Evolutionary conservation across 2,329 filamentous ascomycete species (phyloP).

Genomic region (Didymella sp.): DNA sequence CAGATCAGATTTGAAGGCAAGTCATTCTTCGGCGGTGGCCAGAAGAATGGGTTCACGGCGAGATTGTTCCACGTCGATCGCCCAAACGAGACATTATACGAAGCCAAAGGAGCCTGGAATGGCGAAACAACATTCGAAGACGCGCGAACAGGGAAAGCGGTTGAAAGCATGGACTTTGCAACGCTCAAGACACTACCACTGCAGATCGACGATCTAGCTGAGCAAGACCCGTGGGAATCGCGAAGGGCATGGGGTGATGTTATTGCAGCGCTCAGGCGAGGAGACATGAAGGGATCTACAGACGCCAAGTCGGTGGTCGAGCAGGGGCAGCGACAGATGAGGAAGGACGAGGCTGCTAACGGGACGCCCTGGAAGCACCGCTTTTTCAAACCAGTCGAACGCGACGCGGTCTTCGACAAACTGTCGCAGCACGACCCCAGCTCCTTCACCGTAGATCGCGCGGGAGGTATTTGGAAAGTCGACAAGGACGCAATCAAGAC

Average conservation of each 20-base stretch:
- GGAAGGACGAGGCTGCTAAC: constrained; percentile 47
- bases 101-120: constrained; percentile 53
- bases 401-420: constrained; percentile 37
- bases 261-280: constrained; percentile 47
- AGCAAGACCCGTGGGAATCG: constrained; percentile 57
- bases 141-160: constrained; percentile 36
- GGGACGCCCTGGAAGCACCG: constrained; percentile 50
- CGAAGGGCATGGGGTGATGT: constrained; percentile 54
- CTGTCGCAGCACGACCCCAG: constrained; percentile 29
- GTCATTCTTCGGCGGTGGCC: constrained; percentile 49
- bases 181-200: constrained; percentile 30
- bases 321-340: constrained; percentile 52
- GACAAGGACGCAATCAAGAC: constrained; percentile 32
- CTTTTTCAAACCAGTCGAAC: constrained; percentile 50
- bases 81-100: constrained; percentile 46
- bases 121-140: constrained; percentile 50
- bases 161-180: constrained; percentile 49
- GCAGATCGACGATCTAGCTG: constrained; percentile 37
- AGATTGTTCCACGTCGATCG: constrained; percentile 46
- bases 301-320: constrained; percentile 45
- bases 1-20: constrained; percentile 56
- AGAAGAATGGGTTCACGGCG: constrained; percentile 53
- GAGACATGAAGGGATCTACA: constrained; percentile 51
- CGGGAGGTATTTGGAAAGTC: constrained; percentile 45
- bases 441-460: constrained; percentile 33